Evolutionary conservation across 2,329 filamentous ascomycete genomes (phyloP), one percentile per base, ranked within the genome.

Genomic region (Pestalotiopsis sp.): DNA sequence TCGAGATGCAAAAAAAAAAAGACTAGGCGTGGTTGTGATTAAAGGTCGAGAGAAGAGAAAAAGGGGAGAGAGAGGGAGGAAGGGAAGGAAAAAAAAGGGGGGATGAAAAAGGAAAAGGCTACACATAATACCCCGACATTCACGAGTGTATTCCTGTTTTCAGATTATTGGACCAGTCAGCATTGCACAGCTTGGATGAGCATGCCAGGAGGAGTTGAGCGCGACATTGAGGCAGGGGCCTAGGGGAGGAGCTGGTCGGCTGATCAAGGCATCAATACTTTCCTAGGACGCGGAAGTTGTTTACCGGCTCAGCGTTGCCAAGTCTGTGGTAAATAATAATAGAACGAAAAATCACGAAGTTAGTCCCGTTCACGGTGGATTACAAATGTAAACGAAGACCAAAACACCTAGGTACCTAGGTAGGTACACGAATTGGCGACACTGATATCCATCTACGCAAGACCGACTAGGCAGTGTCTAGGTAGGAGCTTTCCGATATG

Each of bases 61-160:
- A 30, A n/a, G n/a, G n/a, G n/a, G 30, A 30, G 30, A 30, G 30
- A 30, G 30, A 26, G 24, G 3, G 24, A 26, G 24, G 24, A 26
- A 26, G 24, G 24, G 24, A 26, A 26, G 24, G 24, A 3, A 1
- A 4, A 26, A 26, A 26, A 26, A 26, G 1, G 24, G 24, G 24
- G 30, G 30, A 2, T 30, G 30, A 7, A 30, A 30, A 2, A 30
- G 26, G 17, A 58, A 52, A 58, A 60, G 58, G 58, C 58, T 60
- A 60, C 58, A 60, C 58, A 60, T 38, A 60, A 60, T 60, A 60
- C 58, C 58, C 58, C 58, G 20, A 52, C 20, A 52, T 52, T 60
- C 13, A 60, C 58, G 30, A 35, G 26, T 39, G 30, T 60, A 39
- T 26, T 39, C 58, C 40, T 60, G n/a, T 35, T 35, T 30, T 38